These are phyloP conservation scores for Purpureocillium takamizusanense DNA, from an alignment of 2,329 filamentous ascomycete genomes.

Conservation along the genomic window DNA sequence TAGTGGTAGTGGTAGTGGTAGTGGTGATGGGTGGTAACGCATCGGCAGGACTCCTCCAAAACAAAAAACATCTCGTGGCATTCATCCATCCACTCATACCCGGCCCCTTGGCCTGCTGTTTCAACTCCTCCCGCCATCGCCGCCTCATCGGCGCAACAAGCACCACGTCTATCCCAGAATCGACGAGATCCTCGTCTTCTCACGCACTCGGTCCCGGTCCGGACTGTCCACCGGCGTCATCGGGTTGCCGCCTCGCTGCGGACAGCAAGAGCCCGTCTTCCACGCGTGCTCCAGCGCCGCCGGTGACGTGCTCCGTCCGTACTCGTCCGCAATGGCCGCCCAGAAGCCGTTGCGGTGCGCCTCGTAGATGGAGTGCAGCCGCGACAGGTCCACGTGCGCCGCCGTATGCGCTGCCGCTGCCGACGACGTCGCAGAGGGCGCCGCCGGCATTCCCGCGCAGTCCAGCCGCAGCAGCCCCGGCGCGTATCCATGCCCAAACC, in stretches of 20 bases:
- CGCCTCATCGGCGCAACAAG: too few relatives aligned
- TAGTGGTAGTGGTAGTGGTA: too few relatives aligned
- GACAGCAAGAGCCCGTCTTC: slow-evolving; percentile 38
- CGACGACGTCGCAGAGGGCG: slow-evolving; percentile 7
- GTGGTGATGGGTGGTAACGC: too few relatives aligned
- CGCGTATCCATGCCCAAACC: slow-evolving; percentile 5
- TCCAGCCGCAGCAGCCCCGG: slow-evolving; percentile 47
- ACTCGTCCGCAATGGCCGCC: slow-evolving; percentile 62
- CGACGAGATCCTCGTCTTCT: slow-evolving; percentile 54
- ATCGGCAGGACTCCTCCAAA: too few relatives aligned
- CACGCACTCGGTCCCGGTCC: slow-evolving; percentile 35
- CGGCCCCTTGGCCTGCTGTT: too few relatives aligned
- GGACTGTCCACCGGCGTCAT: slow-evolving; percentile 46
- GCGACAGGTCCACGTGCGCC: slow-evolving; percentile 50
- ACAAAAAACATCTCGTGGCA: too few relatives aligned
- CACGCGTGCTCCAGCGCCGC: slow-evolving; percentile 63
- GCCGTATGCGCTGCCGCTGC: slow-evolving; percentile 19
- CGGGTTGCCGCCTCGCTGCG: slow-evolving; percentile 31
- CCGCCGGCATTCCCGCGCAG: slow-evolving; percentile 37
- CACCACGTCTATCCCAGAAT: slow-evolving; percentile 35
- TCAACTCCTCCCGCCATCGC: too few relatives aligned
- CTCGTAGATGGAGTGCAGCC: slow-evolving; percentile 62
- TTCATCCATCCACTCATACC: too few relatives aligned
- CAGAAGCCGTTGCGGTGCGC: slow-evolving; percentile 65
- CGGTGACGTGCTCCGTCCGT: slow-evolving; percentile 54